phyloP scores from a whole-genome alignment of 1,284 basidiomycete species.

The Stygiomarasmius scandens region DNA sequence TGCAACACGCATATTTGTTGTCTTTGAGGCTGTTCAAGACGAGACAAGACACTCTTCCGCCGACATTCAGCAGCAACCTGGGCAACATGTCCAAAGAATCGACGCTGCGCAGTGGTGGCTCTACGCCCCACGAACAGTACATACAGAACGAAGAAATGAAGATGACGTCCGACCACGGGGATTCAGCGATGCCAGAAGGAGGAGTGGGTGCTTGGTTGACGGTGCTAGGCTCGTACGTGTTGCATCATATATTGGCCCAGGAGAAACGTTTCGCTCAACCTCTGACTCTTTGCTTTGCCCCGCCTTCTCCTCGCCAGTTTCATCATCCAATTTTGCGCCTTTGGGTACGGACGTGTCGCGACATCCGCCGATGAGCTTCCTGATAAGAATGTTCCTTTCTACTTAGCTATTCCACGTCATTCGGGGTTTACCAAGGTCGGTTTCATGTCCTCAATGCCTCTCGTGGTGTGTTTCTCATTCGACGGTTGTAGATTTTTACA shows the following conservation, averaged over 20 bases:
- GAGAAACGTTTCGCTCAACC: background rate
- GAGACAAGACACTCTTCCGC: too few species aligned
- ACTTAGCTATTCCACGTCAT: slow-evolving; percentile 36
- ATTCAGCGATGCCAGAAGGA: slow-evolving; percentile 10
- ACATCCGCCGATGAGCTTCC: background rate
- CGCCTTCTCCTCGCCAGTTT: slow-evolving; percentile 17
- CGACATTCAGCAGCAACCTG: too few species aligned
- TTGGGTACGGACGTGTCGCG: slow-evolving; percentile 29
- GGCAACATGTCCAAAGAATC: background rate
- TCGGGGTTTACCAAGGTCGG: slow-evolving; percentile 45
- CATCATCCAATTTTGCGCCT: slow-evolving; percentile 34
- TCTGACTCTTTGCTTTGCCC: background rate
- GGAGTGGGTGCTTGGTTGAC: slow-evolving; percentile 13
- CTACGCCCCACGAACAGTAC: background rate
- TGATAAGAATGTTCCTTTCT: background rate
- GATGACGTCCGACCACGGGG: background rate
- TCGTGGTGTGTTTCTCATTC: background rate
- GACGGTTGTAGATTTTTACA: slow-evolving; percentile 33
- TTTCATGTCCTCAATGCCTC: background rate
- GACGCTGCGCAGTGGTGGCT: background rate
- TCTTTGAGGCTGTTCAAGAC: too few species aligned
- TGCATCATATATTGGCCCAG: background rate
- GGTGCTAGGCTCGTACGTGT: slow-evolving; percentile 6
- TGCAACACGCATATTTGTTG: too few species aligned
- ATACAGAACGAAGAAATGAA: background rate